These are phyloP conservation scores for Picea glauca DNA, from an alignment of 75 land plant genomes.

Conservation along the genomic window DNA sequence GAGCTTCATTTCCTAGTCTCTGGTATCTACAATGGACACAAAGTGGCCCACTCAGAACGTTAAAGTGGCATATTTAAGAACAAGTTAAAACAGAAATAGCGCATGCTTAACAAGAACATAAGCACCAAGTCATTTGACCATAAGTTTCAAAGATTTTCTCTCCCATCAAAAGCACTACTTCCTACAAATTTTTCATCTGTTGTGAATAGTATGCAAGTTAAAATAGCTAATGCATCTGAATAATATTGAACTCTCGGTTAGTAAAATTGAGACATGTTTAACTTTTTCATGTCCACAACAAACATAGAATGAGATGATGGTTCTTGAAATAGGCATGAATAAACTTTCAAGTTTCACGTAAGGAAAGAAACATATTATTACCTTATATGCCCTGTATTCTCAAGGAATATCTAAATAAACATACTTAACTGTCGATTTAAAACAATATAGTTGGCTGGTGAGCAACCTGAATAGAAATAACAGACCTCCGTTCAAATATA, in stretches of 20 bases:
- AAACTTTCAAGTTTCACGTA: neutral
- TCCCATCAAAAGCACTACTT: no score
- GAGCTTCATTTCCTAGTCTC: conserved; percentile 31
- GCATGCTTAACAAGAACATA: no score
- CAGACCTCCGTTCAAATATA: conserved; percentile 60
- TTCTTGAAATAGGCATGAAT: neutral
- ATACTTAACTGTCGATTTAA: neutral
- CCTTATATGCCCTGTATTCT: neutral
- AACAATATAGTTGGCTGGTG: neutral
- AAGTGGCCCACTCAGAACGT: neutral
- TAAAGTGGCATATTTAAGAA: neutral
- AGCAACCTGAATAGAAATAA: neutral
- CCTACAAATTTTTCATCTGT: no score
- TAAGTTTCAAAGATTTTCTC: no score
- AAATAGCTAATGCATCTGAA: no score
- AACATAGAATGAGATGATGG: neutral
- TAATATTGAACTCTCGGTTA: no score
- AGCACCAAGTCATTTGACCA: no score
- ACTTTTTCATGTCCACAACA: neutral
- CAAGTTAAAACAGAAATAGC: neutral
- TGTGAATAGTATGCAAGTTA: no score
- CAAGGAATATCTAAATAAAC: neutral
- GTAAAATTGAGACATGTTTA: neutral
- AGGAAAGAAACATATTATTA: neutral
- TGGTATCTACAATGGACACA: conserved; percentile 34